phyloP scores from a whole-genome alignment of 495 filamentous ascomycete species.

The Darksidea phi region DNA sequence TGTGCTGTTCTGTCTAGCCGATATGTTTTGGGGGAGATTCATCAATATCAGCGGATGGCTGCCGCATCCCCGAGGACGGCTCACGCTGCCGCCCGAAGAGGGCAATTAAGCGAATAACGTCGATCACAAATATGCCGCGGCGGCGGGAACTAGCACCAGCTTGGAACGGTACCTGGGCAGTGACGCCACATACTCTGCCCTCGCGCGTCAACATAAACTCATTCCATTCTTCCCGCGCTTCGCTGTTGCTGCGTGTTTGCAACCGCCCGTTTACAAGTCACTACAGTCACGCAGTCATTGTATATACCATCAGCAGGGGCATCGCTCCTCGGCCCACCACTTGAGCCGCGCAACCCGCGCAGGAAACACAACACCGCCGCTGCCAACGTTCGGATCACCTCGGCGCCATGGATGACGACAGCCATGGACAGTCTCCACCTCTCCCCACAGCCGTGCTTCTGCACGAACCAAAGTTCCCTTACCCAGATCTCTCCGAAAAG shows the following conservation, averaged over 20 bases:
- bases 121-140: too few species aligned
- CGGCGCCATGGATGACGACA: constrained; percentile 21
- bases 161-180: constrained; percentile 3
- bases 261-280: not conserved
- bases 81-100: too few species aligned
- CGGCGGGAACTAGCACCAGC: not conserved
- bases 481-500: not conserved
- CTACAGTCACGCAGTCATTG: not conserved
- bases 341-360: not conserved
- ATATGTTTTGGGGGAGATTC: too few species aligned
- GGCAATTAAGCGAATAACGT: too few species aligned
- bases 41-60: too few species aligned
- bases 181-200: not conserved
- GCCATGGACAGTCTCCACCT: not conserved
- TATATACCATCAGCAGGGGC: not conserved
- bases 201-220: not conserved
- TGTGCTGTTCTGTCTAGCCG: too few species aligned
- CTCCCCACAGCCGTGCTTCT: constrained; percentile 19
- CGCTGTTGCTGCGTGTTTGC: not conserved
- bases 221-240: not conserved
- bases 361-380: not conserved
- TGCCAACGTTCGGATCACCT: not conserved
- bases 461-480: constrained; percentile 9
- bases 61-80: too few species aligned
- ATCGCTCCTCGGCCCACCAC: not conserved